phyloP scores from a whole-genome alignment of 2,329 filamentous ascomycete genomes.

The Cytospora mali region DNA sequence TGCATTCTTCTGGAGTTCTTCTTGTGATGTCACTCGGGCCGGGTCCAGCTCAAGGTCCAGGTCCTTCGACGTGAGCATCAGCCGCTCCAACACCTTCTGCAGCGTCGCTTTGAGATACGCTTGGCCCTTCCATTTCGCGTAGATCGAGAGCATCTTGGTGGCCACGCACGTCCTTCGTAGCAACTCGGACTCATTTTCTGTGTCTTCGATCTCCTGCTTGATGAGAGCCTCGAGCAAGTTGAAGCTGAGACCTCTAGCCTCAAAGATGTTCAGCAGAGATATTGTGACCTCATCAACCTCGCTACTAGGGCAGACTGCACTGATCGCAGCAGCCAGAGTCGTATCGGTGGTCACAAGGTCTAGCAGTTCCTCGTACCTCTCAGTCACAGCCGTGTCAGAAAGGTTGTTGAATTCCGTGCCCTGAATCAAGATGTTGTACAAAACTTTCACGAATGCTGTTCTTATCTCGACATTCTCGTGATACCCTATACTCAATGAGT shows the following conservation, averaged over 20 bases:
- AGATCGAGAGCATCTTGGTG: slow-evolving; percentile 73
- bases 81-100: slow-evolving; percentile 66
- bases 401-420: slow-evolving; percentile 72
- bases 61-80: slow-evolving; percentile 68
- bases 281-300: slow-evolving; percentile 72
- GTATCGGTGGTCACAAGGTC: slow-evolving; percentile 65
- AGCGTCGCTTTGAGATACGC: slow-evolving; percentile 65
- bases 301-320: slow-evolving; percentile 65
- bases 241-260: slow-evolving; percentile 65
- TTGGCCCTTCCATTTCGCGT: slow-evolving; percentile 71
- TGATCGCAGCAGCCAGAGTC: slow-evolving; percentile 64
- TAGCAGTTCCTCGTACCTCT: slow-evolving; percentile 69
- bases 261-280: slow-evolving; percentile 69
- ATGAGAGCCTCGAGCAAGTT: slow-evolving; percentile 67
- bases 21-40: slow-evolving; percentile 58
- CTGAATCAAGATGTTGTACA: slow-evolving; percentile 72
- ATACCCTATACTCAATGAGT: slow-evolving; percentile 70
- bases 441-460: slow-evolving; percentile 69
- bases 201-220: slow-evolving; percentile 67
- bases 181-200: slow-evolving; percentile 69
- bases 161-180: slow-evolving; percentile 69
- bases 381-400: slow-evolving; percentile 67
- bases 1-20: slow-evolving; percentile 68
- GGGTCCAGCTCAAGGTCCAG: slow-evolving; percentile 70
- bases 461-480: slow-evolving; percentile 71